Evolutionary conservation across 306 rosid genomes (phyloP), one percentile per base, ranked within the genome.

Genomic region (Prunus mongolica): DNA sequence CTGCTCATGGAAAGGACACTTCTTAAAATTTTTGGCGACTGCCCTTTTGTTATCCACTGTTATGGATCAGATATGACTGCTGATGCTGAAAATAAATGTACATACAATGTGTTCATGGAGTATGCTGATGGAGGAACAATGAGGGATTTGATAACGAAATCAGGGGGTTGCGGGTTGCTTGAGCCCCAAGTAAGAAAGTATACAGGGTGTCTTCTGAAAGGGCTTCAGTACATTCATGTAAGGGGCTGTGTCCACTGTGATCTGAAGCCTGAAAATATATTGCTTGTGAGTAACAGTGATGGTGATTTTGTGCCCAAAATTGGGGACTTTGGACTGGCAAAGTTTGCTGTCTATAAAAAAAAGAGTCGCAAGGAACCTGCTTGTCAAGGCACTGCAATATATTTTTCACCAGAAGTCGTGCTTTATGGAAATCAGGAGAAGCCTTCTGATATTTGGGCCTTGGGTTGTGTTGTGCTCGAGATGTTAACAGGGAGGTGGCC

Each of bases 211-310:
- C 19, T 78, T 6, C 30, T 78, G 61, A 38, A 15, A 18, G 76
- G 70, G 8, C 54, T 78, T 11, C 6, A 61, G 20, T 46, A 51
- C 44, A 70, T 61, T 4, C 81, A 78, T 45, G 70, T 22, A 2
- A 62, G 32, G 55, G 76, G 76, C 2, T 78, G 22, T 22, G 81
- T 78, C 4, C 81, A 78, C 28, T 69, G 81, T 55, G 76, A 78
- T 38, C 16, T 78, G 18, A 78, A 78, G 52, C 81, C 71, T 0
- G 64, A 49, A 2, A 78, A 69, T 27, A n/a, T 77, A 6, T 24
- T 77, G 19, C 69, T 77, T 1, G 76, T 69, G 18, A n/a, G 19
- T 3, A 6, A 7, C 38, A 34, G 38, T 12, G 11, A 9, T 20
- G 15, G 15, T 66, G 71, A 11, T 6, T 72, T 56, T 19, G 67